Conservation (phyloP, 345 rosid genomes). For the Salix viminalis region DNA sequence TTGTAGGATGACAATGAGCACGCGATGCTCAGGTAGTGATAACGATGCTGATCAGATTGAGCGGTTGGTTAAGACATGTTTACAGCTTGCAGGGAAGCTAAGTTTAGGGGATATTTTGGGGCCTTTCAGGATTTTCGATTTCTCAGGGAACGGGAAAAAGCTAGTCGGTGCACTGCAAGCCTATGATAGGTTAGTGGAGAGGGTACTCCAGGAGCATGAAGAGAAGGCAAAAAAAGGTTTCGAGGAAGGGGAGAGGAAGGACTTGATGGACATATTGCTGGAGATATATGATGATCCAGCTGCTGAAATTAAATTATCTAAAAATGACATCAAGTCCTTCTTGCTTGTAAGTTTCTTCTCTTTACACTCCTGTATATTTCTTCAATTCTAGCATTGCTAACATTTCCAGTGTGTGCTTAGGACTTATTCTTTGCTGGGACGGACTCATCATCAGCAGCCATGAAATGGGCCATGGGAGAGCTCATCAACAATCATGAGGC, state of each 20-base stretch:
- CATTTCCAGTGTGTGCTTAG: not conserved
- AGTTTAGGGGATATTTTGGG: slow-evolving; percentile 53
- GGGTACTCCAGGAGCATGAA: slow-evolving; percentile 50
- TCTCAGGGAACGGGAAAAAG: slow-evolving; percentile 53
- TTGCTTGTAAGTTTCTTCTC: slow-evolving; percentile 17
- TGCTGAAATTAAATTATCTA: slow-evolving; percentile 30
- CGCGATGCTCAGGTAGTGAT: slow-evolving; percentile 26
- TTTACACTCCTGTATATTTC: not conserved
- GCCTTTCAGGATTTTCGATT: slow-evolving; percentile 41
- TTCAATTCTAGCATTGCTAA: not conserved
- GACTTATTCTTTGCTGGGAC: slow-evolving; percentile 47
- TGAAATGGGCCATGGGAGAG: slow-evolving; percentile 54
- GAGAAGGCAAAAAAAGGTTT: slow-evolving; percentile 13
- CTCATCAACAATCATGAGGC: slow-evolving; percentile 38
- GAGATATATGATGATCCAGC: slow-evolving; percentile 23
- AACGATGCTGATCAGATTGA: slow-evolving; percentile 27
- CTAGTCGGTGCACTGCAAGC: slow-evolving; percentile 37
- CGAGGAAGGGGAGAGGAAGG: slow-evolving; percentile 15
- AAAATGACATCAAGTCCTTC: slow-evolving; percentile 35
- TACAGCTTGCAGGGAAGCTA: slow-evolving; percentile 45
- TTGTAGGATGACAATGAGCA: slow-evolving; percentile 43
- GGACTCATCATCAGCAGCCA: slow-evolving; percentile 38
- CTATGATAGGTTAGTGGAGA: slow-evolving; percentile 44
- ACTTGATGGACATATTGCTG: slow-evolving; percentile 36
- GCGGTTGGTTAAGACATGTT: slow-evolving; percentile 28